A percentile compares a stretch with the other conserved stretches of the same genome.
phyloP scores from a whole-genome alignment of 1,284 basidiomycete species.

The Athelia sp. region DNA sequence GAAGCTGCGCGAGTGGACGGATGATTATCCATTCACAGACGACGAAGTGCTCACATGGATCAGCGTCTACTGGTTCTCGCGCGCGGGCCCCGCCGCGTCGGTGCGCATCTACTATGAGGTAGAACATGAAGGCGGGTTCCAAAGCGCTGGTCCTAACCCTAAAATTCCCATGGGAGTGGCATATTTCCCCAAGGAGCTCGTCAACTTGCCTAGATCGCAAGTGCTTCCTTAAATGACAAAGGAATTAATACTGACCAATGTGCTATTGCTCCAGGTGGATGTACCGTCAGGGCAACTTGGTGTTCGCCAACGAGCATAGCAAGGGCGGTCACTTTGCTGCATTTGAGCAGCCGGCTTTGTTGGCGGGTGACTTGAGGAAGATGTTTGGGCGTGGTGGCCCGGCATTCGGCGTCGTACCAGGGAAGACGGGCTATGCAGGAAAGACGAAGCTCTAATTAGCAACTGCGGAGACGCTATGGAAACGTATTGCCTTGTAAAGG shows the following conservation, averaged over 20 bases:
- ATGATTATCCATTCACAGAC: slow-evolving; percentile 44
- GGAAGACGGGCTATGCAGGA: slow-evolving; percentile 29
- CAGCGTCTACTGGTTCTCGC: slow-evolving; percentile 55
- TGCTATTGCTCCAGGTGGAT: slow-evolving; percentile 17
- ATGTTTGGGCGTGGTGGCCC: slow-evolving; percentile 39
- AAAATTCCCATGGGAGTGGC: slow-evolving; percentile 43
- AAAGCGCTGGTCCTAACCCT: slow-evolving; percentile 6
- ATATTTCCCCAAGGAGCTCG: slow-evolving; percentile 42
- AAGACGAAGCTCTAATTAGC: no score
- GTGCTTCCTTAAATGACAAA: slow-evolving; percentile 9
- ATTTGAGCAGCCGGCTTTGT: slow-evolving; percentile 26
- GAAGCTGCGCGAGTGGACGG: slow-evolving; percentile 48
- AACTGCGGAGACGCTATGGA: no score
- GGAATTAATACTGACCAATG: background rate
- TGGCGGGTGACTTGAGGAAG: slow-evolving; percentile 31
- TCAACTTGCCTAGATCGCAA: slow-evolving; percentile 31
- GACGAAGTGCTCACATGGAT: slow-evolving; percentile 57
- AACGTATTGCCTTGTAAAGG: no score
- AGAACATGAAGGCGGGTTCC: slow-evolving; percentile 13
- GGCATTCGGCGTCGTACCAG: slow-evolving; percentile 29
- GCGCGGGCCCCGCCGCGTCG: slow-evolving; percentile 48
- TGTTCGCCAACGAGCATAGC: slow-evolving; percentile 24
- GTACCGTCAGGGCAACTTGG: slow-evolving; percentile 13
- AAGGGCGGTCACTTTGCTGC: slow-evolving; percentile 39
- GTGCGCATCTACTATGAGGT: slow-evolving; percentile 55